A percentile compares a stretch with the other conserved stretches of the same genome.
Evolutionary conservation across 331 rosid species (phyloP).

Genomic region (Pyracantha coccinea): DNA sequence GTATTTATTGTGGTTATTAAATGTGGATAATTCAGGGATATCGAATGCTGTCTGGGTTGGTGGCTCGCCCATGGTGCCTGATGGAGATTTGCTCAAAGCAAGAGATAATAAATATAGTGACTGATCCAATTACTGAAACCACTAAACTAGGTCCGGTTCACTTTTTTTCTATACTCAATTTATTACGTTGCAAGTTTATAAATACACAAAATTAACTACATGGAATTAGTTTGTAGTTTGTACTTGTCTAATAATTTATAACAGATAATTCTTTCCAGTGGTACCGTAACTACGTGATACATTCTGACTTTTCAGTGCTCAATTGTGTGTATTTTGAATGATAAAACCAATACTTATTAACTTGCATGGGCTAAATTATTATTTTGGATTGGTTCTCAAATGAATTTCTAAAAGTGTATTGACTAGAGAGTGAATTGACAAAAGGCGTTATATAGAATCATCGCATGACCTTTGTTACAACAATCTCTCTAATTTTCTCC

Average conservation of each 20-base stretch:
- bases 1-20: constrained; percentile 1
- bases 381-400: neutral
- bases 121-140: constrained; percentile 54
- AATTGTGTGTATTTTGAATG: neutral
- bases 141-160: constrained; percentile 59
- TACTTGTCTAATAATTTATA: neutral
- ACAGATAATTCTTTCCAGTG: neutral
- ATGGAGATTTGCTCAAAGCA: constrained; percentile 78
- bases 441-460: neutral
- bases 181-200: neutral
- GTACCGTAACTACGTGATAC: neutral
- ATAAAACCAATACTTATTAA: neutral
- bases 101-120: constrained; percentile 60
- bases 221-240: neutral
- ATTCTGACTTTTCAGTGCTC: neutral
- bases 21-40: constrained; percentile 52
- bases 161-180: neutral
- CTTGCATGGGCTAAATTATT: neutral
- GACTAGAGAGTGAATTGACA: neutral
- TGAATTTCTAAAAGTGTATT: neutral
- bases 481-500: neutral
- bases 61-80: constrained; percentile 80
- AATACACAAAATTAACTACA: no score
- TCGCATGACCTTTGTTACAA: neutral
- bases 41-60: constrained; percentile 70